Evolutionary conservation across 2,329 filamentous ascomycete species (phyloP), one percentile per base, ranked within the genome.

Genomic region (Fusarium siculi): DNA sequence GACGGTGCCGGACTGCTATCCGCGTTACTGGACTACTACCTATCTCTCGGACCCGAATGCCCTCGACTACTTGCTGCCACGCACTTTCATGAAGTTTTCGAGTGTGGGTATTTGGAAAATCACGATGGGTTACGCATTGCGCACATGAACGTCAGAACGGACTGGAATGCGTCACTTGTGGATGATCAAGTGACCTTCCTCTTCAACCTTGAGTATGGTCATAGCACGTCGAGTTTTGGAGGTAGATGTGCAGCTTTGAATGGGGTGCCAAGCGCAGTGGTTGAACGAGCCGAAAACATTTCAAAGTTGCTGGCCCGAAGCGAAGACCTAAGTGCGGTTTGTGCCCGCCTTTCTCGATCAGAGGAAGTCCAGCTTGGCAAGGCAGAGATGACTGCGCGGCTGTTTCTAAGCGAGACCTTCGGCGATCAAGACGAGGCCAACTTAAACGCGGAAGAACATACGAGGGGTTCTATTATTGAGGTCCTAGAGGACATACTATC

Each of bases 201-300:
- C 2, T 97, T 96, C 81, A 92, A 90, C 34, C 82, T 92, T n/a
- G 78, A 82, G 8, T 75, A 85, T 5, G 95, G 95, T 1, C 87
- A 91, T 63, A 96, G 92, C 75, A 90, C 85, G 12, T 92, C 93
- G 19, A 98, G 95, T 78, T 97, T 97, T 77, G 96, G 96, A 2
- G 93, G 91, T 34, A 88, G 89, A 81, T 98, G 96, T 79, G 96
- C 96, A 34, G 91, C 91, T 7, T 89, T 97, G 81, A 98, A 97
- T 76, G 95, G 95, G 2, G 90, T 99, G 19, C 91, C 94, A 36
- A 78, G 83, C 23, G 86, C 87, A 9, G 89, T 98, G 15, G 88
- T 98, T 11, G 84, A 92, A 21, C 89, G 95, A 62, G 95, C 96
- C 1, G 92, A 94, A 72, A 88, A 91, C 12, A 86, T 99, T 40